Conservation (phyloP, 1,139 yeast genomes). For the Hyphopichia pseudoburtonii region DNA sequence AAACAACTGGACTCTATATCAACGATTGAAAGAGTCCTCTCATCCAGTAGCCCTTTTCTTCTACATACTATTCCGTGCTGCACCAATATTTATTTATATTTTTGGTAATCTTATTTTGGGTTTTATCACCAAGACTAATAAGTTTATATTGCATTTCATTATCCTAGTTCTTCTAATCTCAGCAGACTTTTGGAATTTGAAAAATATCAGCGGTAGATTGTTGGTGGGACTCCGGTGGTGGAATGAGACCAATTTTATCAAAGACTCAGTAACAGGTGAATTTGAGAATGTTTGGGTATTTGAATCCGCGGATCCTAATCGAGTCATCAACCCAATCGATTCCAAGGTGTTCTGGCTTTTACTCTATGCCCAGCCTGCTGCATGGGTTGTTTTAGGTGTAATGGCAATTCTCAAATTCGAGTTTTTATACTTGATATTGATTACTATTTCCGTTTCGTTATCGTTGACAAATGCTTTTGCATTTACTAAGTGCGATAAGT, state of each 20-base stretch:
- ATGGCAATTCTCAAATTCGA: constrained; percentile 77
- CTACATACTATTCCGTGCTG: constrained; percentile 59
- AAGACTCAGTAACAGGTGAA: constrained; percentile 48
- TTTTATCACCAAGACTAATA: constrained; percentile 41
- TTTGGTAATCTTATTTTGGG: constrained; percentile 66
- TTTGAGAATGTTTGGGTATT: constrained; percentile 81
- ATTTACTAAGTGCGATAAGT: constrained; percentile 87
- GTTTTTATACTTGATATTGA: constrained; percentile 68
- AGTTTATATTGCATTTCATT: constrained; percentile 77
- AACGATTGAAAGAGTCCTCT: constrained; percentile 56
- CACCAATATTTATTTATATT: constrained; percentile 64
- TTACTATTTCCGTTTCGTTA: constrained; percentile 64
- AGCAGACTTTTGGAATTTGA: constrained; percentile 92
- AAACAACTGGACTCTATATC: constrained; percentile 24
- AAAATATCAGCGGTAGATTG: constrained; percentile 85
- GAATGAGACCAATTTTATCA: constrained; percentile 60
- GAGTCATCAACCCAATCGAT: constrained; percentile 88
- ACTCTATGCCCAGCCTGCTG: constrained; percentile 68
- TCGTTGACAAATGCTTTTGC: constrained; percentile 85
- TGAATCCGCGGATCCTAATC: constrained; percentile 79
- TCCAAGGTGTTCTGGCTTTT: constrained; percentile 85
- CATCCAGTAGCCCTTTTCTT: constrained; percentile 76
- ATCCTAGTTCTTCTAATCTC: constrained; percentile 71
- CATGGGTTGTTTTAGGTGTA: constrained; percentile 73
- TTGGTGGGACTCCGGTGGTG: constrained; percentile 95